phyloP scores from a whole-genome alignment of 305 asterid genomes.

The Fraxinus velutina region DNA sequence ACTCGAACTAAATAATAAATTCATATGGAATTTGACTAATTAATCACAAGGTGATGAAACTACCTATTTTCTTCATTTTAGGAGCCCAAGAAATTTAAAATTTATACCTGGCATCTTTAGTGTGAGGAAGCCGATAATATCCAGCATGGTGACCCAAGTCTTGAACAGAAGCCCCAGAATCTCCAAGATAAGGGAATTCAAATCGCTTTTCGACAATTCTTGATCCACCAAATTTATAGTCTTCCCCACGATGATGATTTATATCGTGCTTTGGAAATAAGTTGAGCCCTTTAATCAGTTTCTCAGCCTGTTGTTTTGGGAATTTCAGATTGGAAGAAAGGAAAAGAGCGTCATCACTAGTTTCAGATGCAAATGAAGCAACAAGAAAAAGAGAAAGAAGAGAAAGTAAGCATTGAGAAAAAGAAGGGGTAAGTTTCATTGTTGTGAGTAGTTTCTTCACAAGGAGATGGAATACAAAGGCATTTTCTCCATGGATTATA shows the following conservation, averaged over 20 bases:
- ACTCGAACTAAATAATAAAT: neutral
- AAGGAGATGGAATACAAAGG: neutral
- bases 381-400: constrained; percentile 6
- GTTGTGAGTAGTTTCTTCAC: neutral
- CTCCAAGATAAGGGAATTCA: constrained; percentile 28
- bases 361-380: constrained; percentile 10
- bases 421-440: neutral
- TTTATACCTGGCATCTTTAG: constrained; percentile 41
- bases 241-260: constrained; percentile 9
- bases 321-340: constrained; percentile 17
- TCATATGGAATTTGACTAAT: neutral
- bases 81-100: neutral
- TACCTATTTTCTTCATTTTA: neutral
- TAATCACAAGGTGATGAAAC: neutral
- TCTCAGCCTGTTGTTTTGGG: constrained; percentile 33
- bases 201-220: constrained; percentile 34
- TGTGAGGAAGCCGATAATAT: constrained; percentile 35
- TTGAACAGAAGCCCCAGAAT: constrained; percentile 31
- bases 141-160: constrained; percentile 50
- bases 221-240: neutral
- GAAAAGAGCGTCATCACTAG: neutral
- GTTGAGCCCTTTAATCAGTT: constrained; percentile 35
- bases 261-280: constrained; percentile 36
- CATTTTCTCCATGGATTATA: neutral
- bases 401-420: constrained; percentile 15